Base-by-base conservation (phyloP, 371 early-diverging fungal species). In the Mucor circinelloides region DNA sequence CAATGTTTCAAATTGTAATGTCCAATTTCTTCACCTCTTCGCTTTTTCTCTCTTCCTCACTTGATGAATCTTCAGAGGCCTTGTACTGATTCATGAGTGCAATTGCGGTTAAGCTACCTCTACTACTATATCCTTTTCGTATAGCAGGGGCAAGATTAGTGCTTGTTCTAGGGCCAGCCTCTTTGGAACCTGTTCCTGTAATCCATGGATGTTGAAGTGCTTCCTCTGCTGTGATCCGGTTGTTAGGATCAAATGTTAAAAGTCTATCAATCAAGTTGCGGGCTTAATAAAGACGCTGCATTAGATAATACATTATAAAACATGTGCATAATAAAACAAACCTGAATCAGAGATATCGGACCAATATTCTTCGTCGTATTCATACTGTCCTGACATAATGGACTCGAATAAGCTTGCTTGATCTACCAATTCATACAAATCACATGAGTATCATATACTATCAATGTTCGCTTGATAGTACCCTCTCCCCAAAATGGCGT, bases 401-500 rank as follows among this genome's bases (percentile, higher is more conserved):
- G 79, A 80, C 44, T 84, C 76, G 58, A 90, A 80, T 40, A 92
- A 80, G 13, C 84, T 73, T 27, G 85, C 75, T 70, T 89, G 89
- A 63, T 89, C 85, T 80, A 40, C n/a, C 23, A n/a, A 0, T 0
- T 55, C 13, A 28, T 31, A 50, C 40, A 15, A 5, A 17, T 17
- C 17, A 30, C 17, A 40, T 40, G 5, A 40, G 17, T 40, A 9
- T 21, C 12, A 8, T 13, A 31, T 15, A 4, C n/a, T 25, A 19
- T 63, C 21, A 54, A n/a, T 48, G 17, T 50, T 27, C 8, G 58
- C 52, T 63, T 0, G 15, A 61, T 31, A 31, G 57, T 31, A 78
- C 84, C 85, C 73, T 87, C 86, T 15, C 86, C 92, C 74, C 94
- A 94, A 82, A 95, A 98, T n/a, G 98, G 98, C 17, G 95, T 89